These are phyloP conservation scores for Solanum pinnatisectum DNA, from an alignment of 257 asterid species.

Conservation along the genomic window DNA sequence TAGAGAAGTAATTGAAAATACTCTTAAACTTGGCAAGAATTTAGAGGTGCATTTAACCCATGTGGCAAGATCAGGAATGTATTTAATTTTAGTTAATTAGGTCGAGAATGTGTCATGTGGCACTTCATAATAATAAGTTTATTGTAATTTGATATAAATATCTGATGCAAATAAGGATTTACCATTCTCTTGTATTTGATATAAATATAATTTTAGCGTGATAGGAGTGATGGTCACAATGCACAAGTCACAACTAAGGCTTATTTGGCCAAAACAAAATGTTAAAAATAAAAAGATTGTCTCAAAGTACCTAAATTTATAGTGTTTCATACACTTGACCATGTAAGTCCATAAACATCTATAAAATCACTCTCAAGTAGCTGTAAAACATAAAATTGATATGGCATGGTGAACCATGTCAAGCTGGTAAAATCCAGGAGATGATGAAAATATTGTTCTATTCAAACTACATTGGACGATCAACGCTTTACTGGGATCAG, in stretches of 20 bases:
- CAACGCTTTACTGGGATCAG: not conserved
- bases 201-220: not conserved
- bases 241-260: not conserved
- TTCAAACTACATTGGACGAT: not conserved
- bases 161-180: not conserved
- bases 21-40: no score
- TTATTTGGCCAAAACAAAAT: not conserved
- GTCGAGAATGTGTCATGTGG: no score
- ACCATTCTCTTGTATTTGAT: not conserved
- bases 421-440: not conserved
- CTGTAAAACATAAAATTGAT: not conserved
- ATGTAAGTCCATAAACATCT: not conserved
- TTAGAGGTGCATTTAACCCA: accelerated
- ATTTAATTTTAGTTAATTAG: no score
- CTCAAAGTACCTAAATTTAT: not conserved
- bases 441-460: not conserved
- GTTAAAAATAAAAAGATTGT: not conserved
- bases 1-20: no score
- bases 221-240: not conserved
- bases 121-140: no score
- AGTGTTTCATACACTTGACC: not conserved
- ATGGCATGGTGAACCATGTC: not conserved
- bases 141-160: no score
- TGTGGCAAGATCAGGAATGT: not conserved
- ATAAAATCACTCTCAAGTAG: not conserved